These are phyloP conservation scores for Paralagenidium karlingii DNA, from an alignment of 352 stramenopile genomes.

Conservation along the genomic window DNA sequence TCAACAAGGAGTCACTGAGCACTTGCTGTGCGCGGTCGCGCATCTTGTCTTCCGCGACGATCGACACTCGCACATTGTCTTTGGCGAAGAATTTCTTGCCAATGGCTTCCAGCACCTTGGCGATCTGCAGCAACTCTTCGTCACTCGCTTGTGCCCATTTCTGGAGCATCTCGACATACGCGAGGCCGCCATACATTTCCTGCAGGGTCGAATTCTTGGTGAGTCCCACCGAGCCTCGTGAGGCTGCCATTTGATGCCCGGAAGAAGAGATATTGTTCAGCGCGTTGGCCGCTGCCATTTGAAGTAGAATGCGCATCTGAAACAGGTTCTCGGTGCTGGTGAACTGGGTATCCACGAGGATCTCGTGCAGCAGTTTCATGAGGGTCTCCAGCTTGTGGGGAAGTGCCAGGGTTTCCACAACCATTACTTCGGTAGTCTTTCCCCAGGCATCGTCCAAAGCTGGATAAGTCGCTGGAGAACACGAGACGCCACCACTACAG, in stretches of 20 bases:
- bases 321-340: constrained; percentile 47
- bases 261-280: constrained; percentile 62
- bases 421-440: constrained; percentile 35
- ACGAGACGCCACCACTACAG: constrained; percentile 63
- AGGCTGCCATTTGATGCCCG: constrained; percentile 40
- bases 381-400: constrained; percentile 61
- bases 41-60: constrained; percentile 67
- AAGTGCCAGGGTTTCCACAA: constrained; percentile 55
- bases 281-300: constrained; percentile 51
- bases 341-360: constrained; percentile 71
- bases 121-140: constrained; percentile 42
- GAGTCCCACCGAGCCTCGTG: constrained; percentile 39
- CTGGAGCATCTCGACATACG: constrained; percentile 65
- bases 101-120: constrained; percentile 40
- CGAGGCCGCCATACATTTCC: constrained; percentile 59
- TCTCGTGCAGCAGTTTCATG: constrained; percentile 33
- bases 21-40: constrained; percentile 20
- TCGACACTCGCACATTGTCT: constrained; percentile 37
- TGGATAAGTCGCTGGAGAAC: constrained; percentile 31
- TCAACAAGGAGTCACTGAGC: constrained; percentile 11
- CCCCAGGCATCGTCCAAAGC: constrained; percentile 31
- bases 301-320: constrained; percentile 59
- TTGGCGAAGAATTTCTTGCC: constrained; percentile 38
- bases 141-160: constrained; percentile 55
- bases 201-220: constrained; percentile 36